These are phyloP conservation scores for Leishmania amazonensis DNA, from an alignment of 208 protist species.

Conservation along the genomic window DNA sequence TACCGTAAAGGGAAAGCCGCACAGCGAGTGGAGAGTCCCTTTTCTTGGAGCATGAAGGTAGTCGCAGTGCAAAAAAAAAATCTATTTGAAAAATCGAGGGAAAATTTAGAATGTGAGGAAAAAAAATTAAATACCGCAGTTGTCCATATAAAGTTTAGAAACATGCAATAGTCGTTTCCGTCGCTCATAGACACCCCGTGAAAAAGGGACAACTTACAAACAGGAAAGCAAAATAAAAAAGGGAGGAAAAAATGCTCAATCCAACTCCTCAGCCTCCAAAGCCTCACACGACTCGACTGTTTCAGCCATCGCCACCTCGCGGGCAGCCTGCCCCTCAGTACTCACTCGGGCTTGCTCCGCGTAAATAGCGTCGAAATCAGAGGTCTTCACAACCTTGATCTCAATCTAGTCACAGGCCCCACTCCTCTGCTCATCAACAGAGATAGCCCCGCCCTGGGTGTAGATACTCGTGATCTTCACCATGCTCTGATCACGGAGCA, in stretches of 20 bases:
- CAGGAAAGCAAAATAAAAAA: constrained; percentile 1
- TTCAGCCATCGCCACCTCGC: constrained; percentile 34
- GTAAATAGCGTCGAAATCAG: constrained; percentile 49
- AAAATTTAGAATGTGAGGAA: constrained; percentile 9
- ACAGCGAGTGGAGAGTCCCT: not conserved
- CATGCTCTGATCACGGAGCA: constrained; percentile 61
- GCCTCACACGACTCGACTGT: not conserved
- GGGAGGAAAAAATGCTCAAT: not conserved
- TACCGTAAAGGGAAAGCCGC: not conserved
- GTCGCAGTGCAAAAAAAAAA: constrained; percentile 18
- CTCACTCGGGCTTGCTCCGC: constrained; percentile 48
- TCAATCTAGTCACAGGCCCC: constrained; percentile 45
- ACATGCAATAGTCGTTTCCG: not conserved
- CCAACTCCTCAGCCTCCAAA: not conserved
- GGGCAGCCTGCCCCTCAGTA: constrained; percentile 39
- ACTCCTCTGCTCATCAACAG: constrained; percentile 31
- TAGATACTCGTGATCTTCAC: constrained; percentile 51
- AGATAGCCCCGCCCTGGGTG: constrained; percentile 37
- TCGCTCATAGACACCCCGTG: not conserved
- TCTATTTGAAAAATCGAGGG: constrained; percentile 12
- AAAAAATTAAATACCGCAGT: constrained; percentile 12
- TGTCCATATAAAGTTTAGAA: constrained; percentile 6
- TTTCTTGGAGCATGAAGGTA: constrained; percentile 13
- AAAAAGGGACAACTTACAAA: constrained; percentile 7
- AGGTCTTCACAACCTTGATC: constrained; percentile 43